phyloP scores from a whole-genome alignment of 139 green algal species.

The Klebsormidium nitens region DNA sequence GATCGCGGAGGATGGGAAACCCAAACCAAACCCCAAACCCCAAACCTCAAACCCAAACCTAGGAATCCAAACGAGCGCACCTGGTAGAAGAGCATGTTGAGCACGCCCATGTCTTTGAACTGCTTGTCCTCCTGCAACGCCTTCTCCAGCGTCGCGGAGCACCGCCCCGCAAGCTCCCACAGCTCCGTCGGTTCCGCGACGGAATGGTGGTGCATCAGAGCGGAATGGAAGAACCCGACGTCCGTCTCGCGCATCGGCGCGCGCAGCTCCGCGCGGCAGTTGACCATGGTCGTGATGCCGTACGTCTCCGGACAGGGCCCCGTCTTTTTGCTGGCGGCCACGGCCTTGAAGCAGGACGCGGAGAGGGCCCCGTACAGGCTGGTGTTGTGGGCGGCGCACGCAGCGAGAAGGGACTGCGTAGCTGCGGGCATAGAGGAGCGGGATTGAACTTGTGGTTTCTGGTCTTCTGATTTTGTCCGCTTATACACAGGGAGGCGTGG shows the following conservation, averaged over 20 bases:
- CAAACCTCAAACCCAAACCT: background rate
- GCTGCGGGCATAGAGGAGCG: no score
- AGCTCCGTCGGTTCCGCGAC: constrained; percentile 14
- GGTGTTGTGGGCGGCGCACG: background rate
- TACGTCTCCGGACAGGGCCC: background rate
- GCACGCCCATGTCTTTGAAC: constrained; percentile 36
- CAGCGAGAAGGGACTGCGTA: no score
- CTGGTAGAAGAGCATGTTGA: constrained; percentile 33
- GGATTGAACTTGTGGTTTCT: no score
- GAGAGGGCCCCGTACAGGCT: constrained; percentile 3
- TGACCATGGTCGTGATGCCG: constrained; percentile 20
- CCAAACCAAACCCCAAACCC: background rate
- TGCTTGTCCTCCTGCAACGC: constrained; percentile 24
- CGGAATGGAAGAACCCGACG: constrained; percentile 35
- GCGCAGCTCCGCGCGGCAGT: constrained; percentile 1
- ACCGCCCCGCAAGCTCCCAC: constrained; percentile 27
- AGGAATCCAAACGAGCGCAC: background rate
- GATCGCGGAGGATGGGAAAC: background rate
- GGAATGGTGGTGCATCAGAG: constrained; percentile 16
- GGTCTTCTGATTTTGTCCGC: no score
- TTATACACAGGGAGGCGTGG: no score
- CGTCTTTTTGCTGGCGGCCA: background rate
- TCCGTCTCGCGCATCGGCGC: background rate
- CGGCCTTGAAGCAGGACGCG: constrained; percentile 8
- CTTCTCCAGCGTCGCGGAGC: background rate